Conservation (phyloP, 495 filamentous ascomycete genomes). For the Podospora pseudocomata region DNA sequence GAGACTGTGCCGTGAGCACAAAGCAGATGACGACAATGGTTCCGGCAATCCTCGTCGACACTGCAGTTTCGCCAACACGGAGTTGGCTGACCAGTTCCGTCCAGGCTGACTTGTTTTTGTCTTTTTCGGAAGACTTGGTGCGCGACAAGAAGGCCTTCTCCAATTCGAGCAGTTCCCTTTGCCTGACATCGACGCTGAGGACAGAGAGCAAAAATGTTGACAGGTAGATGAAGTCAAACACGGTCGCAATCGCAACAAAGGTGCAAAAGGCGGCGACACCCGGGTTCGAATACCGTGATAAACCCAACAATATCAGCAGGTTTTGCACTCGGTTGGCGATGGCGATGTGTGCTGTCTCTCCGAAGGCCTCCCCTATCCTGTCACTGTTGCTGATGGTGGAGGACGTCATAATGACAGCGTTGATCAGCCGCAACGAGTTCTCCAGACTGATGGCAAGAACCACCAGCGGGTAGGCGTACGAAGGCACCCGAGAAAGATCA, state of each 20-base stretch:
- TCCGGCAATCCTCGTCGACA: constrained; percentile 59
- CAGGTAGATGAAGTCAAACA: constrained; percentile 67
- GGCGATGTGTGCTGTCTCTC: constrained; percentile 63
- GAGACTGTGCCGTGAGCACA: constrained; percentile 59
- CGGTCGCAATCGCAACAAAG: constrained; percentile 63
- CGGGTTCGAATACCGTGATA: constrained; percentile 50
- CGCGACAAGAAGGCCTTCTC: constrained; percentile 43
- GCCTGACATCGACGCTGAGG: constrained; percentile 67
- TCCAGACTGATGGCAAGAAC: constrained; percentile 66
- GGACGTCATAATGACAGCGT: constrained; percentile 62
- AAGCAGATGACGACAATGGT: constrained; percentile 59
- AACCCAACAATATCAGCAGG: constrained; percentile 52
- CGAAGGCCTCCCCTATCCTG: constrained; percentile 63
- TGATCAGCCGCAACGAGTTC: constrained; percentile 69
- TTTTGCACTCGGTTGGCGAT: constrained; percentile 58
- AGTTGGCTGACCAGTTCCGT: constrained; percentile 47
- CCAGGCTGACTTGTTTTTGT: constrained; percentile 42
- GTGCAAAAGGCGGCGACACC: constrained; percentile 65
- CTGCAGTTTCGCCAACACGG: constrained; percentile 46
- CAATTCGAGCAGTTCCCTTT: constrained; percentile 58
- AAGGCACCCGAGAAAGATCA: constrained; percentile 57
- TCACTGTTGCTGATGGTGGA: constrained; percentile 55
- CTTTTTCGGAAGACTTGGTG: constrained; percentile 23
- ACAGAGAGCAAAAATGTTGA: constrained; percentile 71
- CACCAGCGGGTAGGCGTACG: constrained; percentile 64